phyloP scores from a whole-genome alignment of 2,329 filamentous ascomycete species.

The Ophiostoma australiae region DNA sequence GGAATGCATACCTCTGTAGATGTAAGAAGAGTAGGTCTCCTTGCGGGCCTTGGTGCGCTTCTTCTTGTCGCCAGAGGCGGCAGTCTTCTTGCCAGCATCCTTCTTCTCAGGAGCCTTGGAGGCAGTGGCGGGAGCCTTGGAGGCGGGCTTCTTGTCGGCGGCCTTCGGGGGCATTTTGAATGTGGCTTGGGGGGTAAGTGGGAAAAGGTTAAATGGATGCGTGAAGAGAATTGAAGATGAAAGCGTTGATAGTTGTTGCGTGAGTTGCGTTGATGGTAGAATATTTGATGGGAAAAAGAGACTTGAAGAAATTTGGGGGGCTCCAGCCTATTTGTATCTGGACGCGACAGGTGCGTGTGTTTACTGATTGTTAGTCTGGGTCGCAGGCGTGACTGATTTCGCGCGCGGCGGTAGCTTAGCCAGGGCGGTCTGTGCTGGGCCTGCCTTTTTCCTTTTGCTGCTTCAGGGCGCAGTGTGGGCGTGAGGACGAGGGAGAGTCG shows the following conservation, averaged over 20 bases:
- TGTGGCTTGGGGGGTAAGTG: conserved; percentile 20
- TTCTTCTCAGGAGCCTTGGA: conserved; percentile 83
- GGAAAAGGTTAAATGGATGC: conserved; percentile 26
- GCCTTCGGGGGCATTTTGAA: conserved; percentile 93
- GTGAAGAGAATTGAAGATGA: conserved; percentile 25
- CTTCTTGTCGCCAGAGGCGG: conserved; percentile 96
- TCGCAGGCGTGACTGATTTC: conserved; percentile 28
- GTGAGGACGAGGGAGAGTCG: neutral
- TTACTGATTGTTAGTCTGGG: conserved; percentile 49
- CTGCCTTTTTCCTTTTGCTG: neutral
- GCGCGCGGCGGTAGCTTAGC: conserved; percentile 23
- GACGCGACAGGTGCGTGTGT: conserved; percentile 46
- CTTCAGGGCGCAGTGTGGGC: conserved; percentile 1
- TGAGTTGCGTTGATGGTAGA: conserved; percentile 28
- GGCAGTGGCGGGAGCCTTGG: conserved; percentile 82
- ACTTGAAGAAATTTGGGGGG: conserved; percentile 45
- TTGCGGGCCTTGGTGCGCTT: conserved; percentile 99
- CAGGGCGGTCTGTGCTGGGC: conserved; percentile 23
- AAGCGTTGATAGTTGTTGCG: conserved; percentile 24
- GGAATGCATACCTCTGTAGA: conserved; percentile 87
- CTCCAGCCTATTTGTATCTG: conserved; percentile 57
- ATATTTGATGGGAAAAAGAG: conserved; percentile 39
- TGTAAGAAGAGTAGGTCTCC: conserved; percentile 99
- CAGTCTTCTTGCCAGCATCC: conserved; percentile 99
- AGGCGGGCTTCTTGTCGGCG: conserved; percentile 97